Conservation (phyloP, 2,329 filamentous ascomycete genomes). For the Alternaria gaisen region DNA sequence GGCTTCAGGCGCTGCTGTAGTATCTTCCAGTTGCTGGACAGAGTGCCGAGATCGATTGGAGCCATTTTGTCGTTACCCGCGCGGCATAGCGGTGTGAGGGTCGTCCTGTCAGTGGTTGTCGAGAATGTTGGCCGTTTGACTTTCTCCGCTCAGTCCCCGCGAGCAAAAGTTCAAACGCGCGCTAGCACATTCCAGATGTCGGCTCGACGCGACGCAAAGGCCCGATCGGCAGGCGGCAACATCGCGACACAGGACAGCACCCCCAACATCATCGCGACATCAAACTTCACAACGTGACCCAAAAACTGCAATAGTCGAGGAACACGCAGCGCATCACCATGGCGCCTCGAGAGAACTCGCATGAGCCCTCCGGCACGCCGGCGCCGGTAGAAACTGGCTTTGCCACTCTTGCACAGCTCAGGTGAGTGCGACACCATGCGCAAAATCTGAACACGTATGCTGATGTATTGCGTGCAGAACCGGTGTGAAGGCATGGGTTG, state of each 20-base stretch:
- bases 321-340: slow-evolving; percentile 48
- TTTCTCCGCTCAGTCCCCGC: slow-evolving; percentile 15
- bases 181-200: slow-evolving; percentile 26
- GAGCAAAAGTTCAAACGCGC: slow-evolving; percentile 35
- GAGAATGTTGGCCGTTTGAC: slow-evolving; percentile 25
- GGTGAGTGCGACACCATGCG: slow-evolving; percentile 62
- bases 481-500: slow-evolving; percentile 72
- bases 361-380: slow-evolving; percentile 64
- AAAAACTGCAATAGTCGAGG: slow-evolving; percentile 28
- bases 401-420: slow-evolving; percentile 84
- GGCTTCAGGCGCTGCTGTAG: slow-evolving; percentile 67
- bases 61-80: slow-evolving; percentile 45
- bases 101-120: slow-evolving; percentile 24
- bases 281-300: slow-evolving; percentile 37
- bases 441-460: slow-evolving; percentile 36
- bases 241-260: slow-evolving; percentile 37
- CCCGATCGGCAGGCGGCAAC: slow-evolving; percentile 31
- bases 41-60: slow-evolving; percentile 52
- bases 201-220: slow-evolving; percentile 14
- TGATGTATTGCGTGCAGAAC: slow-evolving; percentile 59
- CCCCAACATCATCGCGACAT: slow-evolving; percentile 41
- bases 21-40: slow-evolving; percentile 77
- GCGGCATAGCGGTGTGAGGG: slow-evolving; percentile 38
- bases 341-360: slow-evolving; percentile 64
- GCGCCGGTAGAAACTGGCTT: slow-evolving; percentile 76